Evolutionary conservation across 345 rosid genomes (phyloP).

Genomic region (Rhodomyrtus tomentosa): DNA sequence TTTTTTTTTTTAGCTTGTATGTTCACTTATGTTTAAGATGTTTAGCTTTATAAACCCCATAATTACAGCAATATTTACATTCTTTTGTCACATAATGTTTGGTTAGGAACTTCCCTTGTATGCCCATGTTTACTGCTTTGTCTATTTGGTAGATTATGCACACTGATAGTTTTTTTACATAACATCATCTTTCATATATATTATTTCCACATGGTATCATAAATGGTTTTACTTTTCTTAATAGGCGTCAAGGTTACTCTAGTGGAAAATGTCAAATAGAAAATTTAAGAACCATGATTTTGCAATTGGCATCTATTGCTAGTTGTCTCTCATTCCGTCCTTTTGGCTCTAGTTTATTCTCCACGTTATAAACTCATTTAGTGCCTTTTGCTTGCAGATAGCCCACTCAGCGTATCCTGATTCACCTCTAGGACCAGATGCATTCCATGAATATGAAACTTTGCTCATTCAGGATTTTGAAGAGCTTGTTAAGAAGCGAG

Average conservation of each 20-base stretch:
- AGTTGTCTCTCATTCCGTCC: not conserved
- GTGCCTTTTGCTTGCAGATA: conserved; percentile 27
- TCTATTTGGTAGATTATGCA: not conserved
- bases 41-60: not conserved
- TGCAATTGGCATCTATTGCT: not conserved
- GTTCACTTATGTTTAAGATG: not conserved
- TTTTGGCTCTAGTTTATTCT: not conserved
- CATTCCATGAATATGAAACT: conserved; percentile 72
- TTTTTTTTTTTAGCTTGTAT: not conserved
- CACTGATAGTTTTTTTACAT: not conserved
- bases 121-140: not conserved
- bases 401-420: conserved; percentile 77
- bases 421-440: conserved; percentile 93
- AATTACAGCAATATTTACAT: not conserved
- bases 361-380: not conserved
- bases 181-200: not conserved
- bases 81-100: not conserved
- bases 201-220: not conserved
- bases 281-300: not conserved
- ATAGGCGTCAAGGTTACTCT: not conserved
- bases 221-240: not conserved
- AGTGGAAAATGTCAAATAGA: not conserved
- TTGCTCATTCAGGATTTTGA: conserved; percentile 94
- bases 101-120: not conserved
- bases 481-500: conserved; percentile 49